Conservation (phyloP, 768 basidiomycete genomes). For the Tremella mesenterica region DNA sequence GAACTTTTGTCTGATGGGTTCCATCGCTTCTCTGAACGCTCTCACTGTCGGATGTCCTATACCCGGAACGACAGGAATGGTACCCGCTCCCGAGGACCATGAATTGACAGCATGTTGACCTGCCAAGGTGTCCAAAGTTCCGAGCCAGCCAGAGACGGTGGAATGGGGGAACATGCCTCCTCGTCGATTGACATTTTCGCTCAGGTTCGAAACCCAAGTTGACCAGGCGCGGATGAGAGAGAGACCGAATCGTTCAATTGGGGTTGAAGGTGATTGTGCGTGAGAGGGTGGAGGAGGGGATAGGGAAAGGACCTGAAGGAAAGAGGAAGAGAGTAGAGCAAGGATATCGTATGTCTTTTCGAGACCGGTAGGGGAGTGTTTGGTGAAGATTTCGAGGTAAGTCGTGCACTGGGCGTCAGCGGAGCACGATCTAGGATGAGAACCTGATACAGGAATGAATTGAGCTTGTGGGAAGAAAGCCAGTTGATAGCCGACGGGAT, state of each 20-base stretch:
- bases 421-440: background rate
- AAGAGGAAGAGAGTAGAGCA: background rate
- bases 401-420: background rate
- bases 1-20: conserved; percentile 16
- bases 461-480: too few relatives aligned
- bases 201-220: conserved; percentile 16
- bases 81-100: background rate
- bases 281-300: background rate
- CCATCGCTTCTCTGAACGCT: conserved; percentile 18
- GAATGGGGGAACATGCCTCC: conserved; percentile 34
- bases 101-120: too few relatives aligned
- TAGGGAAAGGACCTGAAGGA: background rate
- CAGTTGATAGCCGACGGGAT: too few relatives aligned
- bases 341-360: background rate
- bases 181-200: conserved; percentile 27
- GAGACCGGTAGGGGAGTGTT: background rate
- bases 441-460: background rate
- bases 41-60: conserved; percentile 3
- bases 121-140: too few relatives aligned
- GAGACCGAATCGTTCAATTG: conserved; percentile 11
- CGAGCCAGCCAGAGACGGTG: background rate
- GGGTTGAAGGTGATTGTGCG: background rate
- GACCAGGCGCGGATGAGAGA: conserved; percentile 17
- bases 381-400: background rate
- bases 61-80: background rate